A percentile compares a stretch with the other conserved stretches of the same genome.
phyloP scores from a whole-genome alignment of 257 asterid species.

The Primulina eburnea region DNA sequence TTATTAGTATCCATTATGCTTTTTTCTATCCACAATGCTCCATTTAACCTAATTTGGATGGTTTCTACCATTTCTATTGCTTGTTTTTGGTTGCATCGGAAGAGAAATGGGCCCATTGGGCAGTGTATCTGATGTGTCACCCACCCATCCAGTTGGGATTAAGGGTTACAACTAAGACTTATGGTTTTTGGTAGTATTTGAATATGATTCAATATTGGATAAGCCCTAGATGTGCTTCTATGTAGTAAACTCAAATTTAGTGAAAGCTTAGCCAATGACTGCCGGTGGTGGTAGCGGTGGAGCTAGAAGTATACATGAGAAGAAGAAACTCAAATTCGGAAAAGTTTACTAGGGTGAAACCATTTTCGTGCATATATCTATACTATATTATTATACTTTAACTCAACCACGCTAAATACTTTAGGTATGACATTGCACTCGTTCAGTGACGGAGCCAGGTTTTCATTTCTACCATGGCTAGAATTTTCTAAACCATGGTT shows the following conservation, averaged over 20 bases:
- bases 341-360: not conserved
- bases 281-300: not conserved
- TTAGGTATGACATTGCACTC: too few species aligned
- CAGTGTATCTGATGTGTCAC: constrained; percentile 42
- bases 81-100: constrained; percentile 9
- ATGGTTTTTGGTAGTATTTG: constrained; percentile 26
- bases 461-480: too few species aligned
- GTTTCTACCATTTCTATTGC: constrained; percentile 15
- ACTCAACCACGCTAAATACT: too few species aligned
- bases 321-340: too few species aligned
- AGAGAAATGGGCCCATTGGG: constrained; percentile 23
- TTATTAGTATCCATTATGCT: constrained; percentile 21
- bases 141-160: constrained; percentile 50
- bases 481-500: too few species aligned
- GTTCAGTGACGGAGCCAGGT: too few species aligned
- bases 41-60: constrained; percentile 34
- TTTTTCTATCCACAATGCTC: constrained; percentile 26
- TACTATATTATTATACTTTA: too few species aligned
- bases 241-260: constrained; percentile 31
- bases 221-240: constrained; percentile 27
- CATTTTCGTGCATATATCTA: too few species aligned
- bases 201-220: constrained; percentile 23
- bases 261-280: not conserved
- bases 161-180: constrained; percentile 45
- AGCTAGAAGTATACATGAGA: not conserved